Evolutionary conservation across 2,329 filamentous ascomycete species (phyloP), one percentile per base, ranked within the genome.

Genomic region (Cladosporium sp.): DNA sequence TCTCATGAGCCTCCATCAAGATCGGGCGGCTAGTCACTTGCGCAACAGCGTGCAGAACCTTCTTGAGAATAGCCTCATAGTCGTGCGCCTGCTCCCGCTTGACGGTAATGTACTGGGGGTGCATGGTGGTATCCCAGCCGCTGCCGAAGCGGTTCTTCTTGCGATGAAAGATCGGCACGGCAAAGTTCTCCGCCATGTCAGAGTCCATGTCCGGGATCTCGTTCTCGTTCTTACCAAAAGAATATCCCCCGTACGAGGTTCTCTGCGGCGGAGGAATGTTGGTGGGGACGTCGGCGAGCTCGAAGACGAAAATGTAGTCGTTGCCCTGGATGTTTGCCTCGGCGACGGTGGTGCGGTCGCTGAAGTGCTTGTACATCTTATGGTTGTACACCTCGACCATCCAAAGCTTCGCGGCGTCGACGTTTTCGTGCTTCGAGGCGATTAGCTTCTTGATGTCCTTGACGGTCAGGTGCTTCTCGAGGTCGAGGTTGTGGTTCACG

Each of bases 301-400:
- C 92, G 63, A 86, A 86, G 28, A 89, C 79, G 9, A 81, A 81
- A 43, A 87, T 75, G 52, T 86, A 81, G 54, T 87, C 86, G 18
- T 72, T 74, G 0, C 65, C 58, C 19, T 74, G 69, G 50, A 96
- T 91, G 46, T 73, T 73, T 44, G 84, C 82, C 52, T 95, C 90
- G 0, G 83, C 83, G 9, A 91, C 83, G 7, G 76, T 73, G 31
- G 78, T 77, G 7, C 72, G 73, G 62, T 96, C 87, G 19, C 89
- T 81, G 59, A 93, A 90, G 46, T 89, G 79, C 65, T 90, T 92
- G 75, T 91, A 97, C 69, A 96, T 91, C 61, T 85, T 89, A 60
- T 83, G 77, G 60, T 83, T 86, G 67, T 89, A 95, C 46, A 95
- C 83, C 63, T 98, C 93, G 1, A 83, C 85, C 11, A 85, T 84